Conservation (phyloP, 2,329 filamentous ascomycete species). For the Helicocarpus griseus region DNA sequence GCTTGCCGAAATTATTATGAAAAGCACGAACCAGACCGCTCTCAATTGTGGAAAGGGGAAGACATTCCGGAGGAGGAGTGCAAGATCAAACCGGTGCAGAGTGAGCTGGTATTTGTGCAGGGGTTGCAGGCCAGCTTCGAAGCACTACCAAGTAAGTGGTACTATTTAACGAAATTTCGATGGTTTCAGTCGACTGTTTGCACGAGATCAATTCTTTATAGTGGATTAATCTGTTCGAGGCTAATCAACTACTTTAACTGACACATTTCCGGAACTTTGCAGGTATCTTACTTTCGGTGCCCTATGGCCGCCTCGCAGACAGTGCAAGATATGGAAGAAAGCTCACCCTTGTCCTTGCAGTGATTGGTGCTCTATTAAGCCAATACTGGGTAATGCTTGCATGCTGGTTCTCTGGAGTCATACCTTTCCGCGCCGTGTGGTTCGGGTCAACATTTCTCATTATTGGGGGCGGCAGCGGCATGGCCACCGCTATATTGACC, state of each 20-base stretch:
- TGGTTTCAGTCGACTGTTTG: background rate
- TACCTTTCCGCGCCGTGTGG: slow-evolving; percentile 41
- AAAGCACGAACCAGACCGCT: slow-evolving; percentile 33
- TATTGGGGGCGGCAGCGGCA: slow-evolving; percentile 39
- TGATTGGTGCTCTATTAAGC: slow-evolving; percentile 33
- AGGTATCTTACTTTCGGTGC: slow-evolving; percentile 39
- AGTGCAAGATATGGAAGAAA: slow-evolving; percentile 34
- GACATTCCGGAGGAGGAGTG: slow-evolving; percentile 40
- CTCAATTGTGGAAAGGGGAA: slow-evolving; percentile 32
- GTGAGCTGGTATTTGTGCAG: slow-evolving; percentile 41
- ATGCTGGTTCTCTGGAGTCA: slow-evolving; percentile 28
- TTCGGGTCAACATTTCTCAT: slow-evolving; percentile 37
- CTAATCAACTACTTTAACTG: background rate
- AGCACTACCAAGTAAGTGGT: slow-evolving; percentile 27
- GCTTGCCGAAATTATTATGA: slow-evolving; percentile 38
- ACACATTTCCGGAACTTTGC: slow-evolving; percentile 15
- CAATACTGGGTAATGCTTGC: slow-evolving; percentile 24
- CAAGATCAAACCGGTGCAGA: slow-evolving; percentile 41
- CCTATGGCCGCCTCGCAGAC: slow-evolving; percentile 42
- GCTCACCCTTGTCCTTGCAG: slow-evolving; percentile 32
- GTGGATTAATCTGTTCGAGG: background rate
- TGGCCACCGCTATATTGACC: slow-evolving; percentile 38
- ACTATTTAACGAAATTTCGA: background rate
- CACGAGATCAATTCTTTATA: background rate
- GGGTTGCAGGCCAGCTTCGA: slow-evolving; percentile 43